These are phyloP conservation scores for Echinochloa phyllopogon DNA, from an alignment of 176 grass and related monocot genomes.

Conservation along the genomic window DNA sequence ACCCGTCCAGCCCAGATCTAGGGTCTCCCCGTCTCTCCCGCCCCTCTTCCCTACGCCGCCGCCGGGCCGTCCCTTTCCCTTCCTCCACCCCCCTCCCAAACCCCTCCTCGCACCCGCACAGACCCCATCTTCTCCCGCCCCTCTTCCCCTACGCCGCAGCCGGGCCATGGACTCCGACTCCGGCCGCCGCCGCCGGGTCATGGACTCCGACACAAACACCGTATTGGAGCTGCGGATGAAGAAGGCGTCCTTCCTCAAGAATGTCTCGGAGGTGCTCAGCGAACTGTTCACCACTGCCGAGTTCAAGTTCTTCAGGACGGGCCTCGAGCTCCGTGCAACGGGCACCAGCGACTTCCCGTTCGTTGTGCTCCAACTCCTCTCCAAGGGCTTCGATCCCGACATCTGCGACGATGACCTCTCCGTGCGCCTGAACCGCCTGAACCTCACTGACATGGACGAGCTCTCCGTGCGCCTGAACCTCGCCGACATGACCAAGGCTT, in stretches of 20 bases:
- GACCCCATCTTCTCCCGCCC: background rate
- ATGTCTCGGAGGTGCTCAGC: background rate
- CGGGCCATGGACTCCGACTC: background rate
- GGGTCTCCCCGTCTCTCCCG: too few species aligned
- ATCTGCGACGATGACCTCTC: background rate
- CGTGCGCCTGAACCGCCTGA: background rate
- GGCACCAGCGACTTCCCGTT: background rate
- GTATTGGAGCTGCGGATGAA: background rate
- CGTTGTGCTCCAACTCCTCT: background rate
- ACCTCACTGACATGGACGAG: too few species aligned
- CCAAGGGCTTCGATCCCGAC: background rate
- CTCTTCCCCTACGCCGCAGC: background rate
- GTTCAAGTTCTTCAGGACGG: background rate
- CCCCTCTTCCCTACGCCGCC: too few species aligned
- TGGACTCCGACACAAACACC: background rate
- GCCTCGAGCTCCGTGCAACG: background rate
- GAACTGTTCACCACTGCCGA: background rate
- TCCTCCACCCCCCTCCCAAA: too few species aligned
- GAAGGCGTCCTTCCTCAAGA: background rate
- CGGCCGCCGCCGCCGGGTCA: background rate
- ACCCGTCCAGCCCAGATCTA: too few species aligned
- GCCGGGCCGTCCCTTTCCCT: too few species aligned
- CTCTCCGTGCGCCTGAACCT: too few species aligned
- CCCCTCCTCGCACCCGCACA: too few species aligned
- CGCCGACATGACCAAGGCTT: slow-evolving; percentile 3